Percentiles rank a stretch among this genome's conserved stretches.
These are phyloP conservation scores for Chrysoporthe deuterocubensis DNA, from an alignment of 2,329 filamentous ascomycete genomes.

Conservation along the genomic window DNA sequence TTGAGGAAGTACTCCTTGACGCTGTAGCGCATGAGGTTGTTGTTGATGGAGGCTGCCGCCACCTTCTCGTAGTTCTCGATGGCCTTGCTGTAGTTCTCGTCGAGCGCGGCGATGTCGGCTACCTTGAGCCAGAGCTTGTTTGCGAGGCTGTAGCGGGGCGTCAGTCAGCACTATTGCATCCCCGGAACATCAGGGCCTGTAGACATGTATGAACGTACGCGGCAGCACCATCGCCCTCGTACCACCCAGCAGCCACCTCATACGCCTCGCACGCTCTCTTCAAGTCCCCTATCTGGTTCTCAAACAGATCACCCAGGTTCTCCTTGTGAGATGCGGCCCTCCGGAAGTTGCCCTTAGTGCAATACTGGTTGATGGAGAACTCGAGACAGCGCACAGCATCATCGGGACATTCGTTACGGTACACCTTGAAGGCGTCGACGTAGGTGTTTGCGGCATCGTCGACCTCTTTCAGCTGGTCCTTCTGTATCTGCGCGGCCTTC, in stretches of 20 bases:
- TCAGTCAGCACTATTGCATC: background rate
- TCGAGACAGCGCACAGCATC: slow-evolving; percentile 82
- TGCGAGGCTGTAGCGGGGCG: slow-evolving; percentile 63
- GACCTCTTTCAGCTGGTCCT: slow-evolving; percentile 81
- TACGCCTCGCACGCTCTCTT: slow-evolving; percentile 82
- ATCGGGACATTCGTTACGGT: slow-evolving; percentile 81
- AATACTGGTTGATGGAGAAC: slow-evolving; percentile 83
- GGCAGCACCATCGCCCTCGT: slow-evolving; percentile 81
- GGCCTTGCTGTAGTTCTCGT: slow-evolving; percentile 82
- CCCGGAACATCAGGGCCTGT: background rate
- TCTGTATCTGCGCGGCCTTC: slow-evolving; percentile 80
- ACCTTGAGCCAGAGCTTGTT: slow-evolving; percentile 95
- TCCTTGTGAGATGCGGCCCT: slow-evolving; percentile 91
- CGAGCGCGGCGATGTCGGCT: slow-evolving; percentile 82
- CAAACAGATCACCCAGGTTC: slow-evolving; percentile 82
- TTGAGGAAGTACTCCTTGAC: slow-evolving; percentile 97
- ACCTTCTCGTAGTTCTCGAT: slow-evolving; percentile 85
- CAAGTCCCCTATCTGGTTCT: slow-evolving; percentile 77
- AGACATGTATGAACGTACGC: slow-evolving; percentile 61
- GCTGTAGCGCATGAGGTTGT: slow-evolving; percentile 90
- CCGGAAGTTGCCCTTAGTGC: slow-evolving; percentile 85
- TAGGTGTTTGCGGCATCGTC: slow-evolving; percentile 90
- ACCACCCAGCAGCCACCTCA: slow-evolving; percentile 86
- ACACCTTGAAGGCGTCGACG: slow-evolving; percentile 93
- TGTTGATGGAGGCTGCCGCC: slow-evolving; percentile 75